These are phyloP conservation scores for Podospora australis DNA, from an alignment of 495 filamentous ascomycete genomes.

Conservation along the genomic window DNA sequence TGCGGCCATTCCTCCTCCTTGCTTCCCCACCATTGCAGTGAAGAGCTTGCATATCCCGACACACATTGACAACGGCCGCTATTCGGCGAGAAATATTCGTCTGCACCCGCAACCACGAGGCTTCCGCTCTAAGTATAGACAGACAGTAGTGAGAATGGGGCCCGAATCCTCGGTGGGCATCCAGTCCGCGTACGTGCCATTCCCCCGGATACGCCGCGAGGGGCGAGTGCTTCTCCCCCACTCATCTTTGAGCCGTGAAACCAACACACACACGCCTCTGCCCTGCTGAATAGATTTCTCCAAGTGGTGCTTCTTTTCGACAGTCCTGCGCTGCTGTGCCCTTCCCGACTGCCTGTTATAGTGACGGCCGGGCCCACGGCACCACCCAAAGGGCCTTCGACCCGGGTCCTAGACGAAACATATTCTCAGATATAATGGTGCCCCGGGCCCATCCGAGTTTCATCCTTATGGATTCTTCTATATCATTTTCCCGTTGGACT, in stretches of 20 bases:
- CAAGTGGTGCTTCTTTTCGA: background rate
- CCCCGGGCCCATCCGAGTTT: background rate
- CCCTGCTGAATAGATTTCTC: background rate
- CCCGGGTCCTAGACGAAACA: background rate
- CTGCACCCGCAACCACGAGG: background rate
- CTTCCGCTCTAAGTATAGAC: conserved; percentile 1
- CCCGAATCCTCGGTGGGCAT: background rate
- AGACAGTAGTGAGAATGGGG: background rate
- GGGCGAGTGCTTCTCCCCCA: background rate
- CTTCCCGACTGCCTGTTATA: conserved; percentile 8
- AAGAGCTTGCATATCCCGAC: too few relatives aligned
- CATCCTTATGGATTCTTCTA: too few relatives aligned
- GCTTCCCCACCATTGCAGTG: too few relatives aligned
- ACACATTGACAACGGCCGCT: background rate
- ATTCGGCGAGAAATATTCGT: background rate
- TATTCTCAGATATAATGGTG: background rate
- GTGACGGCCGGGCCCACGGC: too few relatives aligned
- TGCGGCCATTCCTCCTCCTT: background rate
- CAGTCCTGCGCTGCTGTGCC: conserved; percentile 4
- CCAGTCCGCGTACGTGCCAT: background rate
- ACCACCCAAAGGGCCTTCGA: conserved; percentile 1
- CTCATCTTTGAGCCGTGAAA: background rate
- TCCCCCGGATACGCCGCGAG: background rate
- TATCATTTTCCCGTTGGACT: too few relatives aligned
- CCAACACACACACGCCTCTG: conserved; percentile 2